A percentile compares a stretch with the other conserved stretches of the same genome.
These are phyloP conservation scores for Dioszegia aurantiaca DNA, from an alignment of 768 basidiomycete species.

Conservation along the genomic window DNA sequence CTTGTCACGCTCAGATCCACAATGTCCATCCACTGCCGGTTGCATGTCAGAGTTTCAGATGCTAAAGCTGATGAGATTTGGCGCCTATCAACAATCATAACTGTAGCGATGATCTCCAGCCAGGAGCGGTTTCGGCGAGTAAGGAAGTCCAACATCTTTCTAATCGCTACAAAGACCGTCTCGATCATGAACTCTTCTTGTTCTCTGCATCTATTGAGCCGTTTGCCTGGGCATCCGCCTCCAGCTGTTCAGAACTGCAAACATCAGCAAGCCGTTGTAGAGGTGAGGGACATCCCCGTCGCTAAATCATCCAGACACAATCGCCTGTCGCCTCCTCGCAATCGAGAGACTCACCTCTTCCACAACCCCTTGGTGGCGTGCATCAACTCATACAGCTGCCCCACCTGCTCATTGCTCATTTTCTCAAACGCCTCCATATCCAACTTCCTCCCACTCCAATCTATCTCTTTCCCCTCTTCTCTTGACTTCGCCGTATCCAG, in stretches of 20 bases:
- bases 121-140: too few species aligned
- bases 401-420: conserved; percentile 76
- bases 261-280: background rate
- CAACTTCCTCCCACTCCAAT: conserved; percentile 46
- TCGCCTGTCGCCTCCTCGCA: too few species aligned
- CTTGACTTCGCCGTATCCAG: conserved; percentile 54
- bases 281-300: too few species aligned
- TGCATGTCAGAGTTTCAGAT: too few species aligned
- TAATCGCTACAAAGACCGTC: too few species aligned
- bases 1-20: too few species aligned
- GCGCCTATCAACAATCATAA: too few species aligned
- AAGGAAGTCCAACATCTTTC: too few species aligned
- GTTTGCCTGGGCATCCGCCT: conserved; percentile 5
- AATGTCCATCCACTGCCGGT: too few species aligned
- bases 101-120: too few species aligned
- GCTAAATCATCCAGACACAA: too few species aligned
- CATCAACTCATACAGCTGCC: conserved; percentile 93
- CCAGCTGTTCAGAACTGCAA: conserved; percentile 10
- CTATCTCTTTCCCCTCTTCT: conserved; percentile 18
- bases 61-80: too few species aligned
- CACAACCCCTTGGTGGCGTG: conserved; percentile 82
- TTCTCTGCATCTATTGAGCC: background rate
- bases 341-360: conserved; percentile 59
- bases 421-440: conserved; percentile 51
- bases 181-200: background rate